A percentile compares a stretch with the other conserved stretches of the same genome.
phyloP scores from a whole-genome alignment of 2,329 filamentous ascomycete genomes.

The Colletotrichum scovillei region DNA sequence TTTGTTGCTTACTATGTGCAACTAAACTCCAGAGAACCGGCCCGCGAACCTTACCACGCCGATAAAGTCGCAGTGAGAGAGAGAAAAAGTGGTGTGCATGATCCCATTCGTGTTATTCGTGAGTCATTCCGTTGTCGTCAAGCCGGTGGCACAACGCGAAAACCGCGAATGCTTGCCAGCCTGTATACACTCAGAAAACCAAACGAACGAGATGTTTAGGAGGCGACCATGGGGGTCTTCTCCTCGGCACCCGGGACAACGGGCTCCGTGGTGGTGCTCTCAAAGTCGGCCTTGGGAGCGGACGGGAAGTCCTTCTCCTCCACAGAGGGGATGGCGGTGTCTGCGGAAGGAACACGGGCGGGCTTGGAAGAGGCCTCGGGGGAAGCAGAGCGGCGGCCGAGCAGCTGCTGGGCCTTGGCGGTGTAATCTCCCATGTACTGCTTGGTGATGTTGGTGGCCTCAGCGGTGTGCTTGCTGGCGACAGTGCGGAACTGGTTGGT shows the following conservation, averaged over 20 bases:
- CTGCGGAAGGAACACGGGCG: constrained; percentile 38
- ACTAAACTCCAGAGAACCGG: constrained; percentile 30
- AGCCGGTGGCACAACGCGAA: constrained; percentile 27
- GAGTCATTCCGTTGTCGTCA: constrained; percentile 36
- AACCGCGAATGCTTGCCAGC: constrained; percentile 11
- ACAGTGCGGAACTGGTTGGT: constrained; percentile 71
- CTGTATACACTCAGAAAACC: constrained; percentile 34
- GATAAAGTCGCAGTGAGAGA: constrained; percentile 22
- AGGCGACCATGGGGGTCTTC: constrained; percentile 40
- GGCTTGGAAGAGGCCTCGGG: constrained; percentile 54
- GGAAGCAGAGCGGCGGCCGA: constrained; percentile 61
- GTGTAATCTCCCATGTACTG: constrained; percentile 77
- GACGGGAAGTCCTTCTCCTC: constrained; percentile 39
- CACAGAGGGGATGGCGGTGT: constrained; percentile 35
- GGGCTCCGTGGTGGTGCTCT: constrained; percentile 34
- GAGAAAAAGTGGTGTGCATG: constrained; percentile 16
- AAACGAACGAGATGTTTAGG: constrained; percentile 32
- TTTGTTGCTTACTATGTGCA: constrained; percentile 34
- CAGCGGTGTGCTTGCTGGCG: constrained; percentile 72
- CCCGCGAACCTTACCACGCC: constrained; percentile 26
- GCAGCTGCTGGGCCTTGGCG: constrained; percentile 73
- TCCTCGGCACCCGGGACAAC: constrained; percentile 40
- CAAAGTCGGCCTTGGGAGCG: constrained; percentile 34
- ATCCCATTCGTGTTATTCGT: constrained; percentile 33
- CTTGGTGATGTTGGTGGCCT: constrained; percentile 73